phyloP scores from a whole-genome alignment of 176 grass and related monocot genomes.

The Microstegium vimineum region DNA sequence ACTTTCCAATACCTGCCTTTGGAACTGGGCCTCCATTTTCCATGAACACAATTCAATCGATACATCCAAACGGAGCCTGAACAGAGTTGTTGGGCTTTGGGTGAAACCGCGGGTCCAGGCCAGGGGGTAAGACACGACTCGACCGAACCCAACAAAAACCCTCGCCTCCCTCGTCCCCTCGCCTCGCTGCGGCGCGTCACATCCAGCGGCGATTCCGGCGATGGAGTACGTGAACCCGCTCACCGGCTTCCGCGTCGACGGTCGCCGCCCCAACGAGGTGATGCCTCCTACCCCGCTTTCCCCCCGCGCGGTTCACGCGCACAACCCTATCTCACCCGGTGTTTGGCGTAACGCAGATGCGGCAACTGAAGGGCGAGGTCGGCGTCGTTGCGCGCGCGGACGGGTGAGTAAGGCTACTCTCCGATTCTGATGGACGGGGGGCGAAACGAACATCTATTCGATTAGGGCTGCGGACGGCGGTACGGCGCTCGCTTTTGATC shows the following conservation, averaged over 20 bases:
- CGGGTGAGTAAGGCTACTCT: slow-evolving; percentile 28
- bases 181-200: neutral
- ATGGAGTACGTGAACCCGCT: slow-evolving; percentile 52
- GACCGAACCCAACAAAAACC: slow-evolving; percentile 3
- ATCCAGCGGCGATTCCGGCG: neutral
- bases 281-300: neutral
- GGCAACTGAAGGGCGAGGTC: slow-evolving; percentile 75
- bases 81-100: no score
- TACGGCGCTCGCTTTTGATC: neutral
- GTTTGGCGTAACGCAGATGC: slow-evolving; percentile 54
- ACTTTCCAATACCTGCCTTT: no score
- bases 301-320: neutral
- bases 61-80: no score
- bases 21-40: no score
- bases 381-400: slow-evolving; percentile 76
- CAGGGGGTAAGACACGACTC: no score
- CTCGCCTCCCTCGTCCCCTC: neutral
- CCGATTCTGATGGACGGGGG: neutral
- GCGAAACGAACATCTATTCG: neutral
- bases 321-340: neutral
- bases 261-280: slow-evolving; percentile 81
- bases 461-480: neutral
- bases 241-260: slow-evolving; percentile 82
- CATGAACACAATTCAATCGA: no score
- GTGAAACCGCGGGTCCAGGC: no score